Base-by-base conservation (phyloP, 1,284 basidiomycete species). In the Puccinia brachypodii region DNA sequence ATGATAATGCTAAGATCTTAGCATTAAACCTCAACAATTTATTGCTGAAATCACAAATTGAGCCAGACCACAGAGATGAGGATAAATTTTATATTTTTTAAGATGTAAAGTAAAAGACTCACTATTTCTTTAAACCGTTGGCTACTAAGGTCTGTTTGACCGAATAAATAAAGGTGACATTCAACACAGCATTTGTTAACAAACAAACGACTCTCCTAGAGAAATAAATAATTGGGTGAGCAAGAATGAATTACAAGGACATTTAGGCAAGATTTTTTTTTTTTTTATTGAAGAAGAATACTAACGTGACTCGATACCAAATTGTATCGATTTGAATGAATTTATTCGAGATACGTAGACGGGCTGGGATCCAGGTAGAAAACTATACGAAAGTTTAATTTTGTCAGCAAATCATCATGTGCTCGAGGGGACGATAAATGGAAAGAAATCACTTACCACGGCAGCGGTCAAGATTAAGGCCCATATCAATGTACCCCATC, bases 11-110 rank as follows among this genome's bases (percentile, higher is more conserved):
- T 40, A 68, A 14, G 25, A 68, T 68, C 40, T 68, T 68, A 25
- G 64, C 64, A 40, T 68, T 68, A 16, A 68, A 68, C 64, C 64
- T 68, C 64, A 68, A 44, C 38, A 68, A 22, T 40, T 42, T 42
- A 25, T 68, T 68, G 44, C 64, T 68, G 62, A 66, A n/a, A n/a
- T n/a, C n/a, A n/a, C n/a, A n/a, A n/a, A n/a, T n/a, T n/a, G n/a
- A n/a, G n/a, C n/a, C n/a, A n/a, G n/a, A n/a, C n/a, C n/a, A n/a
- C n/a, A n/a, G n/a, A n/a, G n/a, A n/a, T n/a, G n/a, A n/a, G n/a
- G n/a, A n/a, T n/a, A n/a, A n/a, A n/a, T n/a, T n/a, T n/a, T n/a
- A n/a, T n/a, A n/a, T n/a, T n/a, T n/a, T 60, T 7, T 4, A 28
- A 58, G 28, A 3, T n/a, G 58, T 13, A 60, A 38, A 13, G 28